Evolutionary conservation across 2,329 filamentous ascomycete genomes (phyloP), one percentile per base, ranked within the genome.

Genomic region (Pestalotiopsis sp.): DNA sequence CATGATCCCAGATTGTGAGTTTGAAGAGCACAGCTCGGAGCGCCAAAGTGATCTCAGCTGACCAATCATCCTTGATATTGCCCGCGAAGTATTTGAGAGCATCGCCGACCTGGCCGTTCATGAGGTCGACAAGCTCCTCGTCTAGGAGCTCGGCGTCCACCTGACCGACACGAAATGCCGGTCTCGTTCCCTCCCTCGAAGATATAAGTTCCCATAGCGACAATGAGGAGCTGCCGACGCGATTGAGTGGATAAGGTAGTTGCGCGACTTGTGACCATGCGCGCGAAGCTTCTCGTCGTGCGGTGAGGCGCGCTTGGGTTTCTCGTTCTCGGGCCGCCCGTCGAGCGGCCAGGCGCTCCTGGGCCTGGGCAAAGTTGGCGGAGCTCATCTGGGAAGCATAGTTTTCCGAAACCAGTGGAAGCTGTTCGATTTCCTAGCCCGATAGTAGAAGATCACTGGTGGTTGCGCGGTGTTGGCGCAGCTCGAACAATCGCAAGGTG

Each of bases 141-240:
- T 99, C 96, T 20, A 99, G 87, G 64, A 99, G 85, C 80, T 98
- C 96, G 49, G 96, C 94, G 80, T 99, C 96, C 58, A 98, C 93
- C 82, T 99, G 96, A 36, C 95, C 94, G 36, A 99, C 96, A 66
- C 96, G 91, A 79, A 97, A 98, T 12, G 93, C 91, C 4, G 96
- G 95, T 17, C 90, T 86, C 27, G 93, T 95, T 59, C 94, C 93
- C 77, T 94, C 91, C 70, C 92, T 90, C 5, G 92, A 91, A 52
- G 88, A 89, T 57, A 95, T 82, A 4, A 87, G 83, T 76, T 94
- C 89, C 93, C 92, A 97, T 67, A 89, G 81, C 49, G 82, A 81
- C 20, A 87, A 77, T 41, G 82, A 82, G 0, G 81, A 77, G 68
- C 73, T 77, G 67, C 85, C 86, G 66, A 92, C 77, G 70, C 84